These are phyloP conservation scores for Fagopyrum homotropicum DNA, from an alignment of 148 eudicot genomes.

Conservation along the genomic window DNA sequence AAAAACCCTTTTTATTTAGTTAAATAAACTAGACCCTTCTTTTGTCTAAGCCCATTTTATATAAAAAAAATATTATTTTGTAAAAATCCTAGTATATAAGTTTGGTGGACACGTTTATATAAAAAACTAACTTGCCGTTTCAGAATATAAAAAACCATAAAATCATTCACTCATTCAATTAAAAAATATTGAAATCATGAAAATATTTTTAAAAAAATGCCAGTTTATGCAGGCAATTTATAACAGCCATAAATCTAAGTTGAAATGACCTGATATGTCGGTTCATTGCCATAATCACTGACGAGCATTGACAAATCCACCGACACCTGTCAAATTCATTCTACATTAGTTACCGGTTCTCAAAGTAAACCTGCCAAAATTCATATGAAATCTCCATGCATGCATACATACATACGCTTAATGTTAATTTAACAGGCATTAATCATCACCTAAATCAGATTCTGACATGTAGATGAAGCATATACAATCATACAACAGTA, in stretches of 20 bases:
- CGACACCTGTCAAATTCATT: not conserved
- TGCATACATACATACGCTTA: not conserved
- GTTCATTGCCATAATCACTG: not conserved
- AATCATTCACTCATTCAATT: too few species aligned
- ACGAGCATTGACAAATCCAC: not conserved
- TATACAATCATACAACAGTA: not conserved
- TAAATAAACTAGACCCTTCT: too few species aligned
- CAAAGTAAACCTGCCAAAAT: not conserved
- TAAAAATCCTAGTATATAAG: too few species aligned
- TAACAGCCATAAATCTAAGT: not conserved
- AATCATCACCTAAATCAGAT: not conserved
- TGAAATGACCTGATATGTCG: not conserved
- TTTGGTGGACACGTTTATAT: too few species aligned
- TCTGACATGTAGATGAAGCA: not conserved
- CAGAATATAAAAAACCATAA: too few species aligned
- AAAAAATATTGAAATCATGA: too few species aligned
- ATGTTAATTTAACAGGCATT: not conserved
- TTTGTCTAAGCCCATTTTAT: too few species aligned
- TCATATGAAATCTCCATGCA: not conserved
- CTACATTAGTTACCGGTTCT: not conserved
- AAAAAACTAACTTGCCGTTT: too few species aligned
- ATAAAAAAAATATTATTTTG: too few species aligned
- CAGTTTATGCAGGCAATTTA: not conserved
- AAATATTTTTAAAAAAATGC: too few species aligned
- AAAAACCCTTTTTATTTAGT: too few species aligned